Conservation (phyloP, 805 yeast genomes). For the Candida orba region DNA sequence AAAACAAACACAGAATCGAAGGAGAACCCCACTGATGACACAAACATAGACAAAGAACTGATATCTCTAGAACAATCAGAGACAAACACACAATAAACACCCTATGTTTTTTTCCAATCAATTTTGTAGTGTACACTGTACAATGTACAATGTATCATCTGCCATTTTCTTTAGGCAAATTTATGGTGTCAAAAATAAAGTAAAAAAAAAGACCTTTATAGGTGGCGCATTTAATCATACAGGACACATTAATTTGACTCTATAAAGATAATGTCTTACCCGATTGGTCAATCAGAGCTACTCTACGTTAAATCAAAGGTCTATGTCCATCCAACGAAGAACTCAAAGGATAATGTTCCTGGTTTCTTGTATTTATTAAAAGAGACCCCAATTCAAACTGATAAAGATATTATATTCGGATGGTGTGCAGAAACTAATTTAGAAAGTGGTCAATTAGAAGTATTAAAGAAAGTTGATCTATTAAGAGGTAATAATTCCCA, state of each 20-base stretch:
- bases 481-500: neutral
- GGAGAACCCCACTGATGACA: no score
- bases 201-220: no score
- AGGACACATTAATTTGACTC: no score
- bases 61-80: no score
- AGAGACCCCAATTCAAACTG: conserved; percentile 37
- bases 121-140: no score
- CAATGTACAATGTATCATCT: no score
- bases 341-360: conserved; percentile 66
- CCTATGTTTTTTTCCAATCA: no score
- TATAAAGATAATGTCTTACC: neutral
- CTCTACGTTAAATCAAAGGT: conserved; percentile 56
- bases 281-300: conserved; percentile 22
- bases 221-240: no score
- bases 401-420: conserved; percentile 48
- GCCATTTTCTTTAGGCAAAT: no score
- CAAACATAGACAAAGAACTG: no score
- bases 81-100: no score
- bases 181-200: no score
- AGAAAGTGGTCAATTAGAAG: conserved; percentile 37
- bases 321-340: conserved; percentile 74
- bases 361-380: conserved; percentile 68
- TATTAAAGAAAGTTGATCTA: conserved; percentile 46
- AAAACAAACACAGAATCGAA: neutral
- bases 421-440: conserved; percentile 59